Base-by-base conservation (phyloP, 163 green algal species). In the Scenedesmus sp. region DNA sequence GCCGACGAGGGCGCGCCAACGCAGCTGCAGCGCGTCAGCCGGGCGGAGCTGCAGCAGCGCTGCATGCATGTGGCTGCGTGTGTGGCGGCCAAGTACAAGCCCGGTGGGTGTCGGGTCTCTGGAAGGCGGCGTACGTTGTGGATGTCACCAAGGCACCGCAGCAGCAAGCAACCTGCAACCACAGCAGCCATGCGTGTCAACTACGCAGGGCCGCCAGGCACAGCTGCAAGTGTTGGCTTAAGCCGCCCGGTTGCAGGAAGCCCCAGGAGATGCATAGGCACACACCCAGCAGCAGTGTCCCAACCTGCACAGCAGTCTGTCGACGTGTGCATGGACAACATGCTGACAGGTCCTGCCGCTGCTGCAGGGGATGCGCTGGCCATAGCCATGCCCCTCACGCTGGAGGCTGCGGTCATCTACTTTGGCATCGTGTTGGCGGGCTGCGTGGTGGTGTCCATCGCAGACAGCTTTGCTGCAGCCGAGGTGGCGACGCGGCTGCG, bases 321-420 rank as follows among this genome's bases (percentile, higher is more conserved):
- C n/a, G n/a, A n/a, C n/a, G n/a, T n/a, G n/a, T n/a, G n/a, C n/a
- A n/a, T n/a, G n/a, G n/a, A n/a, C n/a, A n/a, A n/a, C 78, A 68
- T 76, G 78, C 53, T 78, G 30, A 15, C n/a, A n/a, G n/a, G n/a
- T n/a, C n/a, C n/a, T 78, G 30, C 35, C 13, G 7, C 76, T n/a
- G 0, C 6, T 86, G 44, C 94, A 97, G 97, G 97, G 1, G 92
- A 94, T 51, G 91, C 93, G 0, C 68, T 99, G 6, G 98, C 96
- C 0, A 94, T 99, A n/a, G 93, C 94, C 88, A 97, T 99, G 97
- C 96, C 97, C 0, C 97, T 99, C 92, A 97, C 93, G 5, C 92
- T 94, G 6, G 85, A 94, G 20, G 92, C 96, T 0, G 96, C 98
- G 2, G 90, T 90, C 0, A 70, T 92, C 16, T 99, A 98, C 93